Base-by-base conservation (phyloP, 768 basidiomycete species). In the Zangia roseola region DNA sequence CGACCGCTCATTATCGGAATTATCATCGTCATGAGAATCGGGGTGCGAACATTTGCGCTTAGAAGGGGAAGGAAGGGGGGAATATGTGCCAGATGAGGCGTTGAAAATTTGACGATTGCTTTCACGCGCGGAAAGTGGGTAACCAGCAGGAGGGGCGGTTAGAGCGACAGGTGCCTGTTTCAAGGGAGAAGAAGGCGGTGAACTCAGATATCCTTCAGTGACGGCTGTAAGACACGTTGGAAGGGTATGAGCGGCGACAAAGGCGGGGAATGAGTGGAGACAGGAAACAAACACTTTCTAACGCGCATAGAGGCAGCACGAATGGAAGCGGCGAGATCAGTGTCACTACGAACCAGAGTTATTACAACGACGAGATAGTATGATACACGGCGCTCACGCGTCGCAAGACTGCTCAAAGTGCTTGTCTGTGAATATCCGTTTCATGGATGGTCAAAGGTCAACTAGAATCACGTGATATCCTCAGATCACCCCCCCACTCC, bases 41-140 rank as follows among this genome's bases (percentile, higher is more conserved):
- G 53, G 46, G 44, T 56, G 49, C 12, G 45, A 45, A 40, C 67
- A 65, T 49, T 60, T 66, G 36, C 74, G 75, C 51, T 74, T 75
- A 31, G 55, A 62, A 35, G 72, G 67, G 52, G 67, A 74, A 9
- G 62, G 55, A 21, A 57, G 56, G 47, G 56, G 57, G 24, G 56
- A 57, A 54, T 67, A 62, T 36, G 66, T 65, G 43, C 73, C 64
- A 45, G 71, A 70, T 4, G 53, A 30, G 23, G 68, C 57, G 43
- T 71, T 56, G 74, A 71, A 71, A 17, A 83, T 72, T 33, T 78
- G 75, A 37, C 71, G 77, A 46, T 82, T 68, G 10, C 72, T 78
- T 62, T 84, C 83, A 45, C 76, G 80, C 46, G 81, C 74, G 21
- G 84, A 76, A 38, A 67, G 74, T 58, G 83, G 82, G 55, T 80